Base-by-base conservation (phyloP, 2,329 filamentous ascomycete genomes). In the Fulvia fulva region DNA sequence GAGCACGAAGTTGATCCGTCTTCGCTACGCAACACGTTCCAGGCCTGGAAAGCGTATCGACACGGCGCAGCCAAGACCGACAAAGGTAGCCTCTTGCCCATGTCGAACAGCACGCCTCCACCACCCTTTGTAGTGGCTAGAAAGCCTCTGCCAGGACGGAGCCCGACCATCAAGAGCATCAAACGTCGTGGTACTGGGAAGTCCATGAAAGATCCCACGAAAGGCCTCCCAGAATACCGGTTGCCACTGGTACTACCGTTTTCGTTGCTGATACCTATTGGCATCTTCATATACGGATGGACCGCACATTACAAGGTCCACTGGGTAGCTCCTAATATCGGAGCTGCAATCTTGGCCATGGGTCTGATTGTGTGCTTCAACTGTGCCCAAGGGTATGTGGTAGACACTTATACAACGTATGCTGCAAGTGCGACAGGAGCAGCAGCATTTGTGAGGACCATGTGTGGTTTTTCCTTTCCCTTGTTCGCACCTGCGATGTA, bases 201-300 rank as follows among this genome's bases (percentile, higher is more conserved):
- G 23, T 60, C 60, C 4, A n/a, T 53, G 12, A 32, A 57, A n/a
- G 64, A 54, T 56, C 65, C 54, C 57, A 68, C 62, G 23, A 60
- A 78, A 55, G 74, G 73, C 8, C 65, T 68, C 1, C 71, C 74
- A 7, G 75, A 77, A 53, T 76, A 72, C 43, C 71, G 74, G 5
- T 67, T 76, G 0, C 79, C 81, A 0, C 74, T 80, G 0, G 80
- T 87, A 70, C 78, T 84, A 56, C 71, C 80, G 12, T 80, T 61
- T 51, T 58, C 57, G n/a, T 46, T 64, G 19, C 57, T 69, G 11
- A 59, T 66, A 4, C 62, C 65, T 11, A 58, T 65, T 14, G 66
- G 65, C 32, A 57, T 69, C 34, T 66, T 68, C 49, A 58, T 65
- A 25, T 69, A 66, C 46, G 67, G 66, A 30, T 68, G 65, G 62